Evolutionary conservation across 116 monocot genomes (phyloP), one percentile per base, ranked within the genome.

Genomic region (Zostera marina): DNA sequence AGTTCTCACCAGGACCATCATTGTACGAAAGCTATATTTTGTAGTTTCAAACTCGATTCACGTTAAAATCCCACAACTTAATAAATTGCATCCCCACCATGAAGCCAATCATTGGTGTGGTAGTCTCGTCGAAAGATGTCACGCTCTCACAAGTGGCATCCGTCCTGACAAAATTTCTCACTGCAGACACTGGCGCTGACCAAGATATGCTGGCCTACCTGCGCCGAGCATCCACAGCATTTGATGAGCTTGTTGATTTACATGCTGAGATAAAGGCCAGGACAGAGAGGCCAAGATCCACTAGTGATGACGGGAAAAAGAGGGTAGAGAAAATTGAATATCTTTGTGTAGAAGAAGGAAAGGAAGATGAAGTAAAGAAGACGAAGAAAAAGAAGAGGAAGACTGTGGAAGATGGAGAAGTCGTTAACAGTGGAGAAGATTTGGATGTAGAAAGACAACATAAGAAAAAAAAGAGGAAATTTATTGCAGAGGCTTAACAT

Each of bases 31-130:
- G 26, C 26, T 26, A 26, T 1, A 4, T 1, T 26, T 26, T 26
- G 1, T 1, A 26, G 4, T 26, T 26, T 26, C 26, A 26, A 26
- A 26, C 26, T 26, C 26, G 3, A 26, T 26, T 26, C 26, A 26
- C 26, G 4, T 26, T 4, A 26, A 26, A 26, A 26, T 26, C 26
- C 26, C 4, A 26, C 3, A 26, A 26, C 3, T 1, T 4, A 16
- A 49, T n/a, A 49, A 49, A 49, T 49, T 17, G 17, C 49, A 26
- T 49, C 19, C 20, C 20, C 49, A 9, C 44, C 23, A 70, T 70
- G 70, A 70, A 70, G 42, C 70, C 70, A 22, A 49, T 70, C 47
- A 41, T 41, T 2, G 70, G 63, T 13, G 4, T 42, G 4, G 58
- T 70, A 46, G 47, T 70, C 17, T 70, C 70, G 9, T 70, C 57